Evolutionary conservation across 2,329 filamentous ascomycete genomes (phyloP), one percentile per base, ranked within the genome.

Genomic region (Fusarium sp.): DNA sequence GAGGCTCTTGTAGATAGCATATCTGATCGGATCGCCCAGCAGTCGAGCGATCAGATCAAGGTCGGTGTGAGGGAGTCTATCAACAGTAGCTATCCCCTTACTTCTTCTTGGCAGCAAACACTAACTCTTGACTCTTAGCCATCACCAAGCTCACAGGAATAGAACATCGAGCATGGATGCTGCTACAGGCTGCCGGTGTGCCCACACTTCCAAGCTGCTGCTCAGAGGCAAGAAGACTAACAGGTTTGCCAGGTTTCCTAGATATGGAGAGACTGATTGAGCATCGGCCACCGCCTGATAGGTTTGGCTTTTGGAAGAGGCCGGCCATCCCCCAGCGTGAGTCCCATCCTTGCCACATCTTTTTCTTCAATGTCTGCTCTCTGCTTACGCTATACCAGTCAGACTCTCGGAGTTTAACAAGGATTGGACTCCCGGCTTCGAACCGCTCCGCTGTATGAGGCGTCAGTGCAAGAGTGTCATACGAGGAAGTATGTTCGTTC

Each of bases 221-320:
- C 10, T 15, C 14, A 11, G 11, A 19, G 10, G 4, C 1, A 31
- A 11, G 1, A n/a, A 37, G 4, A 11, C 39, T 66, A 8, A 59
- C 27, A 23, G 3, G 0, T 9, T 5, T 8, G 0, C 1, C 11
- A 67, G 64, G 64, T 0, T 63, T 67, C 17, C 49, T 67, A 6
- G 65, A 67, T 27, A 66, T 67, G 19, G 65, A 67, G 10, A 67
- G 53, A 29, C 10, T 67, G 9, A 63, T 67, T 6, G 65, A 67
- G n/a, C 64, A 67, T 47, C 64, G 65, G 1, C 46, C 61, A 10
- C 54, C 58, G 3, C 54, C 48, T 11, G 58, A 66, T 17, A 63
- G 47, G 14, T 37, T 66, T 14, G 53, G 61, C 1, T 61, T 61
- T 21, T 63, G 61, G 61, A 67, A 66, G 38, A 51, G 53, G 11